Base-by-base conservation (phyloP, 495 filamentous ascomycete species). In the Acidomyces sp. region DNA sequence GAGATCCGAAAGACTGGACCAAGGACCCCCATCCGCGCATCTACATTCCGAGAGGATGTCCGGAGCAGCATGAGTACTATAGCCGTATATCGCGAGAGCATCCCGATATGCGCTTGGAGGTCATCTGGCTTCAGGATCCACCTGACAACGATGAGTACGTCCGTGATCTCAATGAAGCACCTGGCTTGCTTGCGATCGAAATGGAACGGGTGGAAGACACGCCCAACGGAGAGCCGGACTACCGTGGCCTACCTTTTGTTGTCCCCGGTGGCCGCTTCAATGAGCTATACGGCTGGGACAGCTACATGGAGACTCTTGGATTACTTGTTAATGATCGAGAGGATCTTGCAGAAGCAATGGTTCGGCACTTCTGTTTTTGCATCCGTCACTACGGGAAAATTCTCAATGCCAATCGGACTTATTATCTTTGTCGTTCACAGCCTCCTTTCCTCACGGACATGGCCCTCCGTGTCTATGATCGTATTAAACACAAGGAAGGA, bases 311-410 rank as follows among this genome's bases (percentile, higher is more conserved):
- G 52, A 85, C 87, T 6, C 65, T 95, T 7, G 86, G 87, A 3
- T 67, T 97, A 46, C 60, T 95, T 27, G 75, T 77, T 45, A 80
- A 86, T 55, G 80, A 82, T 53, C 78, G 80, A 34, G 75, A 80
- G 25, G 72, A 93, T 53, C 63, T 97, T 27, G 84, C 82, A 40
- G 92, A 93, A 62, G 71, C 80, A 18, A 96, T 96, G 83, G 84
- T 96, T 23, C 62, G 74, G 48, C 88, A 97, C 62, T 96, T 96
- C 61, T 87, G 82, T 59, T 97, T 97, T 63, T 87, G 83, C 64
- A 95, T 97, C 62, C 77, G 84, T 61, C 92, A 97, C 61, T 97
- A 97, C 57, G 88, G 84, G 41, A 97, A 95, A 63, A 88, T 96
- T 43, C 75, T 95, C 46, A 97, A 96, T 60, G 90, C 90, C 15